Base-by-base conservation (phyloP, 106 monocot species). In the Dioscorea zingiberensis region DNA sequence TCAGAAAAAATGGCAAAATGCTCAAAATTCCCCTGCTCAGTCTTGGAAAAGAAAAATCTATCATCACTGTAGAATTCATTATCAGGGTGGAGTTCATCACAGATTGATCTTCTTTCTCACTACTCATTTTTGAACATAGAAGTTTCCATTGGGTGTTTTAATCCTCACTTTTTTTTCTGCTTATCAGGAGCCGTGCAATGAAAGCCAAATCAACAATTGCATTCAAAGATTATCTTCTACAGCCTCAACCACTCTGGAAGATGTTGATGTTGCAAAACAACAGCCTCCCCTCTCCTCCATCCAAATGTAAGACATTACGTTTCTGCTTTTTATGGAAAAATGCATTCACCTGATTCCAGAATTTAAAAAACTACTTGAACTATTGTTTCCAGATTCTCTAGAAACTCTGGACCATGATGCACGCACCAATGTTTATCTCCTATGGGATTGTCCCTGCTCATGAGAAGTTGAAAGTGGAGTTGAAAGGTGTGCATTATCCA, bases 381-480 rank as follows among this genome's bases (percentile, higher is more conserved):
- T n/a, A 38, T 38, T 38, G 38, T 38, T 2, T 38, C 29, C 78
- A 98, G 97, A 77, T 68, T 81, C 83, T 17, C 72, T 98, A 46
- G 85, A 92, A 73, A n/a, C n/a, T n/a, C 83, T 92, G 25, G 92
- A 98, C 73, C 86, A 86, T 61, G 92, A 88, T 49, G 91, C 92
- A 48, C 76, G 85, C 25, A 30, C 65, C 29, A 89, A 80, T 64
- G 80, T 86, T 1, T 74, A 80, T 60, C 79, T 70, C 32, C 68
- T 86, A 60, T n/a, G n/a, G n/a, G n/a, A 77, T 89, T 3, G 59
- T 48, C 60, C 88, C 91, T 4, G 81, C 77, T 63, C 76, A 65
- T 54, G 82, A 65, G 13, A 80, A 81, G 55, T 57, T 92, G n/a
- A 82, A 79, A n/a, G n/a, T n/a, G 38, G 76, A 69, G 29, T 69